Base-by-base conservation (phyloP, 495 filamentous ascomycete genomes). In the Aspergillus nidulans region DNA sequence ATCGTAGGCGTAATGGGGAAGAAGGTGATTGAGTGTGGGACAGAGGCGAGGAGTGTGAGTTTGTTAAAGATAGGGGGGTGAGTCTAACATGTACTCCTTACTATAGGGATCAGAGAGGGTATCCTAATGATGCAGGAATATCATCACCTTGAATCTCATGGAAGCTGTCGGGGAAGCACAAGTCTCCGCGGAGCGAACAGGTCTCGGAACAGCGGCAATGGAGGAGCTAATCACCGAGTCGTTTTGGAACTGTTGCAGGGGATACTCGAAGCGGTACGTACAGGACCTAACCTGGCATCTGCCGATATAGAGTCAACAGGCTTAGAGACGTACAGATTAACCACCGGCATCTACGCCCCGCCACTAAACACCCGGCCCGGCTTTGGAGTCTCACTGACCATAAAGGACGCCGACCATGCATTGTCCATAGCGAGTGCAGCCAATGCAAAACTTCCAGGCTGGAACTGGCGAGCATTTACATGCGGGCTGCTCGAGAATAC, bases 131-230 rank as follows among this genome's bases (percentile, higher is more conserved):
- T 15, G 9, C 1, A 73, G 72, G 18, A 77, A 77, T 42, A 75
- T 77, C 21, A 68, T 77, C 23, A 77, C 72, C 7, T 67, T 76
- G 6, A 73, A 72, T 20, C 63, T 76, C 57, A 74, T 76, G 77
- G 75, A 80, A 61, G 67, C 75, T 2, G 74, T 81, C 42, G 73
- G 73, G 4, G 79, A 81, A 60, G 73, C 75, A 1, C 78, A 81
- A 53, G 76, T 81, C 10, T 77, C 81, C 53, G 77, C 78, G 15
- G 78, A 80, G 61, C 76, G 77, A 58, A 75, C 75, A 2, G 78
- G 77, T 0, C 68, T 83, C 6, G 77, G 78, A 15, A 71, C 71
- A 0, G 67, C 62, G 10, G 67, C 71, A 4, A 74, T 81, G 63
- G 78, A 81, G 48, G 67, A 70, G 52, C 62, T 81, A 47, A 77